Base-by-base conservation (phyloP, 2,329 filamentous ascomycete genomes). In the Zarea fungicola region DNA sequence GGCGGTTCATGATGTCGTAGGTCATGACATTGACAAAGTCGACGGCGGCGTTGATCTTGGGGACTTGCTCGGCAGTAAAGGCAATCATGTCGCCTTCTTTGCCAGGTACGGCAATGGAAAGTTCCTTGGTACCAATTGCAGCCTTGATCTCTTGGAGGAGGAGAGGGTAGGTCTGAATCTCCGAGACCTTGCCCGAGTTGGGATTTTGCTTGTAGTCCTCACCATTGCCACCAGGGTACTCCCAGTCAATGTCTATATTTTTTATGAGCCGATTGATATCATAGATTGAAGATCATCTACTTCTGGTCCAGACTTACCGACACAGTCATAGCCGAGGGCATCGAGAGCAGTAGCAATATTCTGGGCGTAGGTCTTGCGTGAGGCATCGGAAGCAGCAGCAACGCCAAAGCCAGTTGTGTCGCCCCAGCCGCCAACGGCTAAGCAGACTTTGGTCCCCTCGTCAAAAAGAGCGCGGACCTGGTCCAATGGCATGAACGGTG, bases 1-100 rank as follows among this genome's bases (percentile, higher is more conserved):
- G 78, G 10, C 85, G 81, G 66, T 87, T 87, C 76, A 85, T 84
- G 41, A 89, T 61, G 59, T 89, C 85, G 61, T 88, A 88, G 8
- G 77, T 75, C 84, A 87, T 87, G 54, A 88, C 66, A 42, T 87
- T 87, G 58, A 87, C 71, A 58, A 81, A 84, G 60, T 88, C 82
- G 16, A 87, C 74, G 2, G 72, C 70, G 11, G 67, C 60, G 68
- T 77, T 78, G 55, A 87, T 84, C 49, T 71, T 66, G 2, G 80
- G 80, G 0, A 81, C 70, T 7, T 78, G 77, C 21, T 74, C 63
- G 5, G 67, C 52, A 0, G 75, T 84, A 60, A 79, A 87, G n/a
- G 81, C 83, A 4, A 87, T 75, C 80, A 87, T 85, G 58, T 88
- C 84, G 13, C 68, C 67, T 32, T 71, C 67, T 14, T 79, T 72